Conservation (phyloP, 495 filamentous ascomycete genomes). For the Entonaema liquescens region DNA sequence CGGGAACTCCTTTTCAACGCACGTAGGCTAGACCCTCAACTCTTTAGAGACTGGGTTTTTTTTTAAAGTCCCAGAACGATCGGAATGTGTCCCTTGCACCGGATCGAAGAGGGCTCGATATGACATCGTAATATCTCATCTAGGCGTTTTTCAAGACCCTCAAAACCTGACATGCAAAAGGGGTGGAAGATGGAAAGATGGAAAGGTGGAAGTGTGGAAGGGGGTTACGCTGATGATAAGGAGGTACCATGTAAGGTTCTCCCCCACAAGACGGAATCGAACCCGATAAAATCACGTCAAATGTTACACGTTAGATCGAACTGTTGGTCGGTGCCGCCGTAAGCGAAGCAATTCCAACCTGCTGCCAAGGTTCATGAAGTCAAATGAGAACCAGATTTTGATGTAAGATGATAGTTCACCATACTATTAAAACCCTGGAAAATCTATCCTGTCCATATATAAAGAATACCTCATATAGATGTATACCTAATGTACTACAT, state of each 20-base stretch:
- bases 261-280: slow-evolving; percentile 22
- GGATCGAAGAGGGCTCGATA: slow-evolving; percentile 16
- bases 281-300: slow-evolving; percentile 17
- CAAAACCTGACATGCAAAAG: slow-evolving; percentile 29
- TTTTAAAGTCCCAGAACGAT: slow-evolving; percentile 3
- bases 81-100: slow-evolving; percentile 23
- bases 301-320: slow-evolving; percentile 1
- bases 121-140: slow-evolving; percentile 3
- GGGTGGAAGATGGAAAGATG: not conserved
- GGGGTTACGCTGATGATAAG: slow-evolving; percentile 3
- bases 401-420: not conserved
- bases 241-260: slow-evolving; percentile 13
- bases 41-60: slow-evolving; percentile 20
- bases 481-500: not conserved
- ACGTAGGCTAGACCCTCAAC: slow-evolving; percentile 28
- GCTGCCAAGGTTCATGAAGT: slow-evolving; percentile 14
- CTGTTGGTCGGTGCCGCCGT: slow-evolving; percentile 14
- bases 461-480: not conserved
- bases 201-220: slow-evolving; percentile 4
- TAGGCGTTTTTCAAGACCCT: slow-evolving; percentile 16
- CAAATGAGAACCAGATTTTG: slow-evolving; percentile 12
- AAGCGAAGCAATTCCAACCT: slow-evolving; percentile 28
- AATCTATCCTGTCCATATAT: too few species aligned
- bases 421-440: not conserved
- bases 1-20: slow-evolving; percentile 11